Evolutionary conservation across 352 stramenopile species (phyloP), one percentile per base, ranked within the genome.

Genomic region (Pythium vanterpoolii): DNA sequence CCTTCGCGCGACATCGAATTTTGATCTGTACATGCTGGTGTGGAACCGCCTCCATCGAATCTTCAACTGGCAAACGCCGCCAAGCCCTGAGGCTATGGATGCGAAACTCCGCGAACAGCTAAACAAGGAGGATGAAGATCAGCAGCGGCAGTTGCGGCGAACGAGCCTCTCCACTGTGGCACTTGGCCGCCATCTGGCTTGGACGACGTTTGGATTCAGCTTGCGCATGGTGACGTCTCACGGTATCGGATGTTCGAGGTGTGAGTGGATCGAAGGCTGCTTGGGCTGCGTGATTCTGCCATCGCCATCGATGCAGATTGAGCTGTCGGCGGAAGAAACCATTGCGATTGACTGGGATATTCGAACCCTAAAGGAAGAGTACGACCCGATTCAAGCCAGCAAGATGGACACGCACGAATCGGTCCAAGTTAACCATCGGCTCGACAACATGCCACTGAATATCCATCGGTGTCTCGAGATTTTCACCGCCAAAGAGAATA

Each of bases 261-360:
- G 87, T 53, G 82, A 93, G 38, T 97, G 89, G 89, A 66, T 96
- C 1, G 74, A 92, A 60, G 85, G 84, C 3, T 97, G 89, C 56
- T 74, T 93, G 9, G 89, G 89, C 5, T 97, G 89, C 43, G 50
- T 95, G 45, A 76, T 97, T 16, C 21, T 84, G 6, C 85, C 87
- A 18, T 87, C 85, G 10, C 57, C 64, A 23, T 51, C 67, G 3
- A 71, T 60, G 0, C 36, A 72, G 4, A 71, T 93, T 7, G 54
- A 72, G 5, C 64, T 96, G 8, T 67, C 81, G 10, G 79, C 77
- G 0, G 83, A 92, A 34, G 81, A 95, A 68, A 95, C 87, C 0
- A 76, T 97, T 21, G 79, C 87, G 1, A 94, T 97, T 36, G 89
- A 97, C 50, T 97, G 89, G 89, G 87, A 95, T 53, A 90, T 91